Evolutionary conservation across 192 early-diverging fungal genomes (phyloP).

Genomic region (Coemansia sp.): DNA sequence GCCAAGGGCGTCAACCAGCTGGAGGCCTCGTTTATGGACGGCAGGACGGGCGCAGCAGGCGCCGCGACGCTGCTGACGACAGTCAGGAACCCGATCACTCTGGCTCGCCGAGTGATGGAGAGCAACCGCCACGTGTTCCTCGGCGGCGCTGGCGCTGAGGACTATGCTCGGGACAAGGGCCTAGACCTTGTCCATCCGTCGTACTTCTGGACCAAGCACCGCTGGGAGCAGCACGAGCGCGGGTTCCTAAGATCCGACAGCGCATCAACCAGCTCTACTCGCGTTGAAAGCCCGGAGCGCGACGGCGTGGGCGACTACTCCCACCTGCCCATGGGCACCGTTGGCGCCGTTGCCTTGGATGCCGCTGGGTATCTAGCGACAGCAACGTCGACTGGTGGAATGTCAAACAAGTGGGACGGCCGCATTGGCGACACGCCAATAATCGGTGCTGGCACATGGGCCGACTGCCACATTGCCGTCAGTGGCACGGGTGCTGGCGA

Average conservation of each 20-base stretch:
- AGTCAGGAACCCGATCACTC: conserved; percentile 39
- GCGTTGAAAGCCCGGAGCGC: not conserved
- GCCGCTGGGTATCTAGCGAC: conserved; percentile 20
- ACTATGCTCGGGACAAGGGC: conserved; percentile 19
- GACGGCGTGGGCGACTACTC: conserved; percentile 12
- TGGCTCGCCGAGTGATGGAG: conserved; percentile 45
- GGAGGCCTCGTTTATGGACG: conserved; percentile 38
- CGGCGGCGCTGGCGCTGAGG: conserved; percentile 30
- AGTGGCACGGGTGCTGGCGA: conserved; percentile 39
- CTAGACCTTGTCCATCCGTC: conserved; percentile 34
- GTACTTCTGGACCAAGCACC: conserved; percentile 43
- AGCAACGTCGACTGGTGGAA: conserved; percentile 41
- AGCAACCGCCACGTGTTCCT: conserved; percentile 31
- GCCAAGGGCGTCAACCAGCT: conserved; percentile 36
- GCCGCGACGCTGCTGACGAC: conserved; percentile 40
- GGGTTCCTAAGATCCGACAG: conserved; percentile 11
- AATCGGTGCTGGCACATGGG: conserved; percentile 46
- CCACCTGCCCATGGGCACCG: conserved; percentile 36
- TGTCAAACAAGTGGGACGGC: conserved; percentile 40
- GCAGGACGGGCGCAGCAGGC: conserved; percentile 22
- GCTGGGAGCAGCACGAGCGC: conserved; percentile 44
- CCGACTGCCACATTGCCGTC: conserved; percentile 23
- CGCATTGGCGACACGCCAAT: conserved; percentile 36
- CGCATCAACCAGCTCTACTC: not conserved
- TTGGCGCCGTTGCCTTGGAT: conserved; percentile 40